A percentile compares a stretch with the other conserved stretches of the same genome.
Conservation (phyloP, 495 filamentous ascomycete species). For the Penicillium ucsense region DNA sequence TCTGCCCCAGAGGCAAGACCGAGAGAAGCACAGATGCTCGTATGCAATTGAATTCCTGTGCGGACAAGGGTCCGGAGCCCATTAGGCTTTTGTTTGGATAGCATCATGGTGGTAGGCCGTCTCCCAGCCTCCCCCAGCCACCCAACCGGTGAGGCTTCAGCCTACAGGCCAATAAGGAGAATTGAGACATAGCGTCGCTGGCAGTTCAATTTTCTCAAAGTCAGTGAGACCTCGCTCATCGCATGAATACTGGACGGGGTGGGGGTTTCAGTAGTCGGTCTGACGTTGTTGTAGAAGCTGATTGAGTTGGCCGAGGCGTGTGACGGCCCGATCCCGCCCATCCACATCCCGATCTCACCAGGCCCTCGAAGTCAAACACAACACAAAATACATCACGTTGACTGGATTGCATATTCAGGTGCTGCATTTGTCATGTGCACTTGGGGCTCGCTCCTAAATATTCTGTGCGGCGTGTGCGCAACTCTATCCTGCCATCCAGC, state of each 20-base stretch:
- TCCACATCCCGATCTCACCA: slow-evolving; percentile 1
- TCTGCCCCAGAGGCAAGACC: slow-evolving; percentile 20
- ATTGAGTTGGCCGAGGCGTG: slow-evolving; percentile 2
- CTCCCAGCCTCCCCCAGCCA: slow-evolving; percentile 26
- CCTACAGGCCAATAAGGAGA: slow-evolving; percentile 13
- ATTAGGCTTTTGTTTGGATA: slow-evolving; percentile 18
- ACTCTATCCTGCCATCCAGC: no score
- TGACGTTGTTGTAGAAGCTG: slow-evolving; percentile 2
- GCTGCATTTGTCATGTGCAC: no score
- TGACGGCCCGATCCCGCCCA: slow-evolving; percentile 5
- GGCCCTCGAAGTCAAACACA: slow-evolving; percentile 1
- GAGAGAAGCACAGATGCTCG: slow-evolving; percentile 4
- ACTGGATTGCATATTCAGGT: background rate
- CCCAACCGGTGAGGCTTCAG: slow-evolving; percentile 2
- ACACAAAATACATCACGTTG: slow-evolving; percentile 1
- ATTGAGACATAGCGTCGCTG: slow-evolving; percentile 12
- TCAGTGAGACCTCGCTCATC: no score
- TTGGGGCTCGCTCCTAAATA: no score
- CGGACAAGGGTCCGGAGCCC: slow-evolving; percentile 3
- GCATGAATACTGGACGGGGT: no score
- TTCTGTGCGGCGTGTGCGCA: no score
- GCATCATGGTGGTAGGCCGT: slow-evolving; percentile 9
- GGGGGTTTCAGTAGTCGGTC: background rate
- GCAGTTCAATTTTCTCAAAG: background rate
- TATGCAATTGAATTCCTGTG: slow-evolving; percentile 8